These are phyloP conservation scores for Suillus plorans DNA, from an alignment of 768 basidiomycete species.

Conservation along the genomic window DNA sequence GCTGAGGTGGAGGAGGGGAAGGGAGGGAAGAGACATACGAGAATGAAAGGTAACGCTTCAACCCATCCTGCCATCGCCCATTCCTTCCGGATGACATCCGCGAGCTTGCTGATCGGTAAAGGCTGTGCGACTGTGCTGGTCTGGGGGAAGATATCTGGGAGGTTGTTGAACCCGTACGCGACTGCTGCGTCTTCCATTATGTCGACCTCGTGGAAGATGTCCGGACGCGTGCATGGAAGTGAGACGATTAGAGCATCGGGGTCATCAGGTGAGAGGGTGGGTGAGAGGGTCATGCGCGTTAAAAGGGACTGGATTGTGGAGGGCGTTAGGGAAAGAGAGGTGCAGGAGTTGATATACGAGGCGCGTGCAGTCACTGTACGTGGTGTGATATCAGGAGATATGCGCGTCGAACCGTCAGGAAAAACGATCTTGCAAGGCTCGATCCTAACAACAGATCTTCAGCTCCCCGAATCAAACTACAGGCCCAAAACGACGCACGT, in stretches of 20 bases:
- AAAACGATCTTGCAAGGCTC: slow-evolving; percentile 88
- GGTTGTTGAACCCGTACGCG: slow-evolving; percentile 97
- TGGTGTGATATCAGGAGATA: slow-evolving; percentile 81
- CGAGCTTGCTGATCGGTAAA: slow-evolving; percentile 83
- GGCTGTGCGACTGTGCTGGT: slow-evolving; percentile 96
- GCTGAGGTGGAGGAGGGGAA: neutral
- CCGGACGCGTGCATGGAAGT: slow-evolving; percentile 94
- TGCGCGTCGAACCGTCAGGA: slow-evolving; percentile 70
- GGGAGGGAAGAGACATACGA: slow-evolving; percentile 51
- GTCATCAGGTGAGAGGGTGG: slow-evolving; percentile 50
- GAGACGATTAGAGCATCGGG: slow-evolving; percentile 74
- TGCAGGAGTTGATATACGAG: slow-evolving; percentile 95
- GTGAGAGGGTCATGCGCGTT: slow-evolving; percentile 76
- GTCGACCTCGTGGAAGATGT: slow-evolving; percentile 97
- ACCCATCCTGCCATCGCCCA: slow-evolving; percentile 97
- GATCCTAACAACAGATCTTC: slow-evolving; percentile 50
- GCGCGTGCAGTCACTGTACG: slow-evolving; percentile 71
- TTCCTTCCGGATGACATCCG: slow-evolving; percentile 83
- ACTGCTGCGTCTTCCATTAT: slow-evolving; percentile 98
- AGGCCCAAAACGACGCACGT: slow-evolving; percentile 54
- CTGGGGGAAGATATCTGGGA: slow-evolving; percentile 86
- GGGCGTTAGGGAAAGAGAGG: slow-evolving; percentile 73
- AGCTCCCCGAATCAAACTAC: neutral
- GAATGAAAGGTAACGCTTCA: slow-evolving; percentile 90
- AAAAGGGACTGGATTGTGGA: slow-evolving; percentile 71